These are phyloP conservation scores for Didymella keratinophila DNA, from an alignment of 2,329 filamentous ascomycete genomes.

Conservation along the genomic window DNA sequence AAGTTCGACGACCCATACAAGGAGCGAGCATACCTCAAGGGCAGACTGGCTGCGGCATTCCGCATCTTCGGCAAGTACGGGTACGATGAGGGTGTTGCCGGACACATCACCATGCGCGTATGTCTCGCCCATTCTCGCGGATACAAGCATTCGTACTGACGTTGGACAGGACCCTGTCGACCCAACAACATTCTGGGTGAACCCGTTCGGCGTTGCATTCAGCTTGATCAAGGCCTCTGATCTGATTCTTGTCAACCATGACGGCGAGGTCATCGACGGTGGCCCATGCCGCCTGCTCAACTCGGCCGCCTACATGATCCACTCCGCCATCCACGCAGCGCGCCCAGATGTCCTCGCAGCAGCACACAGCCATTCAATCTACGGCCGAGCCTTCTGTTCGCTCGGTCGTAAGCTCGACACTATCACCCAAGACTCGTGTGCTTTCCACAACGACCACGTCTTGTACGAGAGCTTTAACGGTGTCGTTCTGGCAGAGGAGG, in stretches of 20 bases:
- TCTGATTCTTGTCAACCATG: conserved; percentile 70
- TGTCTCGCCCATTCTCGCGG: conserved; percentile 2
- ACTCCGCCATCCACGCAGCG: conserved; percentile 66
- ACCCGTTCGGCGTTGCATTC: conserved; percentile 70
- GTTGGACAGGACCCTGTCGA: conserved; percentile 61
- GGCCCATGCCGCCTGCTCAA: conserved; percentile 54
- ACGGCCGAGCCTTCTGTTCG: conserved; percentile 68
- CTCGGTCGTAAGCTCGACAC: conserved; percentile 67
- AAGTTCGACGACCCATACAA: conserved; percentile 50
- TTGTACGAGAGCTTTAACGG: conserved; percentile 63
- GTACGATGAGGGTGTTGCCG: conserved; percentile 60
- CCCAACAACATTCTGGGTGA: conserved; percentile 70
- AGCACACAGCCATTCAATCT: conserved; percentile 65
- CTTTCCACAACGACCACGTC: conserved; percentile 62
- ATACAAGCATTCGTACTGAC: conserved; percentile 7
- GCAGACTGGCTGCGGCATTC: conserved; percentile 50
- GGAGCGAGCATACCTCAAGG: conserved; percentile 50
- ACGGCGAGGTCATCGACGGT: conserved; percentile 69
- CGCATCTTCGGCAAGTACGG: conserved; percentile 52
- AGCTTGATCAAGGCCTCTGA: conserved; percentile 69
- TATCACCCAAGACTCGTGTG: conserved; percentile 65
- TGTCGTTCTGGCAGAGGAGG: conserved; percentile 61
- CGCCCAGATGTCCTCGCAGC: conserved; percentile 66
- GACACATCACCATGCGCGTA: conserved; percentile 68
- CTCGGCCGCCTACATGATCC: conserved; percentile 65